Evolutionary conservation across 2,329 filamentous ascomycete species (phyloP).

Genomic region (Stagonosporopsis chrysanthemi): DNA sequence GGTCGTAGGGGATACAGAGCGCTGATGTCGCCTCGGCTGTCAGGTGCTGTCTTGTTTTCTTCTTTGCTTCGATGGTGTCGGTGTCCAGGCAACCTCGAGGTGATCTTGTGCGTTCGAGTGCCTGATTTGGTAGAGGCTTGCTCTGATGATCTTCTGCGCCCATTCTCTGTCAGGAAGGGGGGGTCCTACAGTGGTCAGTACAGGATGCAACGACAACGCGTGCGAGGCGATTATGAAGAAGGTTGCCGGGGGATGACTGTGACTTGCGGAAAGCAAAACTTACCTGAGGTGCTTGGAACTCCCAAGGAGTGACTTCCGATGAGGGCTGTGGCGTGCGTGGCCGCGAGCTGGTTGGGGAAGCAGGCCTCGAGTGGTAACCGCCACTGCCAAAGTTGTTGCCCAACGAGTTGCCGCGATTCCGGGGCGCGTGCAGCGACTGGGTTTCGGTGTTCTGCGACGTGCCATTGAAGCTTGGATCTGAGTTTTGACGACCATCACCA

Average conservation of each 20-base stretch:
- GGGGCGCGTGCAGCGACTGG: constrained; percentile 69
- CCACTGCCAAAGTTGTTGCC: constrained; percentile 65
- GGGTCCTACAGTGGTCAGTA: constrained; percentile 36
- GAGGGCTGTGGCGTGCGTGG: constrained; percentile 86
- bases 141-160: constrained; percentile 45
- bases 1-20: constrained; percentile 69
- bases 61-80: constrained; percentile 73
- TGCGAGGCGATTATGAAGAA: background rate
- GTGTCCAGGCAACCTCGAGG: constrained; percentile 64
- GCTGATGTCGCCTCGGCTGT: constrained; percentile 44
- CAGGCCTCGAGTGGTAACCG: constrained; percentile 60
- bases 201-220: background rate
- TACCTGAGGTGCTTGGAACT: constrained; percentile 86
- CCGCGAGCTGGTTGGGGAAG: constrained; percentile 77
- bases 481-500: constrained; percentile 68
- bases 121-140: constrained; percentile 58
- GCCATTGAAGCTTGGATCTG: constrained; percentile 69
- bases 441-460: constrained; percentile 58
- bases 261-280: constrained; percentile 43
- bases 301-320: constrained; percentile 95
- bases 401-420: constrained; percentile 85
- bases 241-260: background rate
- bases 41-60: constrained; percentile 53
- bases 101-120: constrained; percentile 64
- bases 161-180: constrained; percentile 45